phyloP scores from a whole-genome alignment of 2,329 filamentous ascomycete species.

The Calonectria hongkongensis region DNA sequence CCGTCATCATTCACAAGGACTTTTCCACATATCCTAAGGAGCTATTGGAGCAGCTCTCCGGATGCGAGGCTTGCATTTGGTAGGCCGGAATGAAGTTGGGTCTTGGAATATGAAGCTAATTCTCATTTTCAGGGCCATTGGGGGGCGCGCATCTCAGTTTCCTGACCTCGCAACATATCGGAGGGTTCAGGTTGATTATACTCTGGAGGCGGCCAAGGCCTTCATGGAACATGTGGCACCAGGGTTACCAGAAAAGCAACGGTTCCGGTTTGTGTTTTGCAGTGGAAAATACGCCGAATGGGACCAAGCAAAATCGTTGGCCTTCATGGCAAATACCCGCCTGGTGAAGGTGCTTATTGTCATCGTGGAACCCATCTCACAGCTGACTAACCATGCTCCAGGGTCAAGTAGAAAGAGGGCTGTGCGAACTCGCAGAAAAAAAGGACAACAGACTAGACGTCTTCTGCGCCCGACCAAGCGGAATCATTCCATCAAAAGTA shows the following conservation, averaged over 20 bases:
- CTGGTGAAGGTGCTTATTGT: neutral
- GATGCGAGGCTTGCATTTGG: slow-evolving; percentile 19
- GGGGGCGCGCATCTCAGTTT: slow-evolving; percentile 9
- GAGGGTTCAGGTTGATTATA: slow-evolving; percentile 1
- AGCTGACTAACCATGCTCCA: neutral
- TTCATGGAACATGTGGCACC: neutral
- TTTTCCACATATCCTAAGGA: neutral
- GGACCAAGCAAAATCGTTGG: slow-evolving; percentile 10
- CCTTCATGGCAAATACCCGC: slow-evolving; percentile 4
- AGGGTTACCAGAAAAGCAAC: slow-evolving; percentile 6
- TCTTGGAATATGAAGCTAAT: neutral
- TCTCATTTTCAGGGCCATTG: neutral
- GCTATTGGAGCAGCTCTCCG: neutral
- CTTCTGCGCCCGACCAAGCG: neutral
- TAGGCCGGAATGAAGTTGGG: neutral
- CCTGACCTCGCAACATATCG: slow-evolving; percentile 2
- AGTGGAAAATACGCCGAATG: neutral
- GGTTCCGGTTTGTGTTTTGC: slow-evolving; percentile 21
- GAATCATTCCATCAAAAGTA: neutral
- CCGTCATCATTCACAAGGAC: slow-evolving; percentile 12
- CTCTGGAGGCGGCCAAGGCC: neutral
- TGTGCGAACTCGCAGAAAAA: slow-evolving; percentile 4
- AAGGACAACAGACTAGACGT: slow-evolving; percentile 1
- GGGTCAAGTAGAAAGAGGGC: neutral
- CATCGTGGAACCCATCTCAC: too few species aligned